These are phyloP conservation scores for Solanum hybrid DNA, from an alignment of 305 asterid genomes.

Conservation along the genomic window DNA sequence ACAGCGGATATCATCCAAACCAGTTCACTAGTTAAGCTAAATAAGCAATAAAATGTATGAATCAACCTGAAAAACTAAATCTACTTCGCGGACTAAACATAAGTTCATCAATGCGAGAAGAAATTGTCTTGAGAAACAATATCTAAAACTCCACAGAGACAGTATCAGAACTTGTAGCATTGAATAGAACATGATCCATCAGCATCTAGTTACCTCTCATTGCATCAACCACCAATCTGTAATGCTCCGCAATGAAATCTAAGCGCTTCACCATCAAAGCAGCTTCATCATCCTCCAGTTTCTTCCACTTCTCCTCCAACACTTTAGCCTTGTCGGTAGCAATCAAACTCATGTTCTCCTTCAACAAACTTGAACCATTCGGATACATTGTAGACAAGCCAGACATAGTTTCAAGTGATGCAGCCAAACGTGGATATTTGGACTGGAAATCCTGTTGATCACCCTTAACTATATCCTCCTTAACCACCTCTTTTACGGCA, in stretches of 20 bases:
- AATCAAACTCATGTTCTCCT: constrained; percentile 24
- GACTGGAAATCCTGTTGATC: constrained; percentile 21
- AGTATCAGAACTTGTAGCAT: neutral
- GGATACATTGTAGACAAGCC: neutral
- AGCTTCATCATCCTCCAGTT: constrained; percentile 26
- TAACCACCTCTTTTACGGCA: neutral
- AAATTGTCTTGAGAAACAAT: neutral
- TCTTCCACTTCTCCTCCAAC: constrained; percentile 47
- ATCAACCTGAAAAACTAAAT: neutral
- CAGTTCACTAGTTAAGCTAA: neutral
- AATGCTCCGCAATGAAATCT: constrained; percentile 29
- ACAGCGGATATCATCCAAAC: neutral
- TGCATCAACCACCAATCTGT: constrained; percentile 21
- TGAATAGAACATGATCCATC: neutral
- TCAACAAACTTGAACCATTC: neutral
- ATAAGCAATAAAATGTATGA: neutral
- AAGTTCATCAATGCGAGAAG: neutral
- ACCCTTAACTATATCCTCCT: constrained; percentile 2
- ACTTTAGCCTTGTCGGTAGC: constrained; percentile 37
- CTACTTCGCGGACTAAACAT: neutral
- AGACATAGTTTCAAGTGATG: constrained; percentile 16
- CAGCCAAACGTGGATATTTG: constrained; percentile 26
- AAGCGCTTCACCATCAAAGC: constrained; percentile 29
- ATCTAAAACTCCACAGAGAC: neutral
- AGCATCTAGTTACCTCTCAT: constrained; percentile 14